Evolutionary conservation across 305 asterid genomes (phyloP).

Genomic region (Plantago rigida): DNA sequence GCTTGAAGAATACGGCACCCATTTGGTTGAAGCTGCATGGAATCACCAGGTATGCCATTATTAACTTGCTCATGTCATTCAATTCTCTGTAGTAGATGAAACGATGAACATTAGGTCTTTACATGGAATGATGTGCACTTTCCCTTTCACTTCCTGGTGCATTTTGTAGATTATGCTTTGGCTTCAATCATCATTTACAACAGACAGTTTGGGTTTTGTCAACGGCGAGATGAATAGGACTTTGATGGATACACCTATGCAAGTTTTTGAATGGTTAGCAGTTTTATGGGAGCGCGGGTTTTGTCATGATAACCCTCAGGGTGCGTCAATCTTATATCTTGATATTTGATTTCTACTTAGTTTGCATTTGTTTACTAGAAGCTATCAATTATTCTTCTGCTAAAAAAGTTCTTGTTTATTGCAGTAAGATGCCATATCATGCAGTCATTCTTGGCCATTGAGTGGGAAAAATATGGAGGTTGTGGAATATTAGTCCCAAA

Average conservation of each 20-base stretch:
- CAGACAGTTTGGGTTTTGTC: constrained; percentile 35
- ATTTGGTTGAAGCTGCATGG: constrained; percentile 99
- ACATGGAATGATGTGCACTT: constrained; percentile 10
- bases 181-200: constrained; percentile 47
- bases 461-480: constrained; percentile 54
- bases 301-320: constrained; percentile 88
- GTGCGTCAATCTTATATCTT: constrained; percentile 30
- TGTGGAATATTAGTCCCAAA: constrained; percentile 48
- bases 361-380: constrained; percentile 13
- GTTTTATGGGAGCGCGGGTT: constrained; percentile 91
- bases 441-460: constrained; percentile 67
- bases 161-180: constrained; percentile 54
- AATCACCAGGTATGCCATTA: constrained; percentile 65
- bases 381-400: constrained; percentile 19
- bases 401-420: constrained; percentile 21
- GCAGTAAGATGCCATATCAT: constrained; percentile 82
- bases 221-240: constrained; percentile 33
- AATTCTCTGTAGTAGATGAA: constrained; percentile 2
- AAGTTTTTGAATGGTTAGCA: constrained; percentile 64
- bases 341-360: constrained; percentile 15
- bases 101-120: constrained; percentile 6
- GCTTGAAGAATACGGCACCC: constrained; percentile 98
- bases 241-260: constrained; percentile 52
- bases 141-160: constrained; percentile 20
- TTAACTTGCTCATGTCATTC: constrained; percentile 6